Evolutionary conservation across 1,139 yeast species (phyloP), one percentile per base, ranked within the genome.

Genomic region (Diutina scorzettiae): DNA sequence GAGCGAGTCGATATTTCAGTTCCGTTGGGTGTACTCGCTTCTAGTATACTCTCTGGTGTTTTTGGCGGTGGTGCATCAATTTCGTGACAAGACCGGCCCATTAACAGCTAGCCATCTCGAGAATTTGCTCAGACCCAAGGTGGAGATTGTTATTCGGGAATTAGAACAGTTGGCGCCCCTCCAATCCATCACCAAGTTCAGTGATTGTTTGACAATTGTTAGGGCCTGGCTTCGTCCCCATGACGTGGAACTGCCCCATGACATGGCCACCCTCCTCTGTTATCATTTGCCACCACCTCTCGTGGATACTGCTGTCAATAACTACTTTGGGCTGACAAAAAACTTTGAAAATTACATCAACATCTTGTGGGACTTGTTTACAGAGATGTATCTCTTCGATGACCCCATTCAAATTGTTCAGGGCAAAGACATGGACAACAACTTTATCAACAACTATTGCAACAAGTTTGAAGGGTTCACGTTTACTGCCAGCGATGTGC

Each of bases 331-430:
- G 1, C 58, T 64, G 29, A 48, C 48, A 41, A 61, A 57, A n/a
- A 57, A 57, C 37, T 51, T 62, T 43, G 44, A 47, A 5, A 45
- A 54, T 33, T 63, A 64, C 43, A 45, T 55, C 11, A 58, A 52
- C 29, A 58, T 55, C 43, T 44, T 62, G 2, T 59, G 60, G 58
- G 63, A 54, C 27, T 51, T 63, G 14, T 54, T 63, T 42, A 49
- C 48, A 23, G 57, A 52, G 45, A 41, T 63, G 41, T 47, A 9
- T 3, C 17, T 5, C 16, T 14, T 16, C 16, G 11, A 18, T 19
- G 29, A 21, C 17, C 20, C 39, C 18, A n/a, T 34, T 12, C n/a
- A 11, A 18, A 23, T 34, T 6, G 28, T 34, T 6, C 18, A 19
- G 20, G 28, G 24, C 5, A n/a, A 23, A 5, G 29, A 5, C 3